Base-by-base conservation (phyloP, 306 rosid species). In the Quillaja saponaria region DNA sequence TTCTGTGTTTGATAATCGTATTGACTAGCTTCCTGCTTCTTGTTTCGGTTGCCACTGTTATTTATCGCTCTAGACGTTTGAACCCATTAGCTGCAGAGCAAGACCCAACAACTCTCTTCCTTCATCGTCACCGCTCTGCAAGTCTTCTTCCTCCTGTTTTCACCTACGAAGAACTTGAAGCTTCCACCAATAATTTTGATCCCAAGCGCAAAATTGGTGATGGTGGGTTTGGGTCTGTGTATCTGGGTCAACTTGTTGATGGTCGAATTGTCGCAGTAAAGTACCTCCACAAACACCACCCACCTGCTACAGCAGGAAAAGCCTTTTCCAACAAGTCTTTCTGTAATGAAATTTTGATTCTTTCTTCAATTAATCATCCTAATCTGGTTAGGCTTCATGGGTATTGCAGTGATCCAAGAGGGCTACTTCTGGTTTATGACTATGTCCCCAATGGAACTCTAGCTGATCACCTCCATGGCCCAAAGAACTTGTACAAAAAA, bases 171-270 rank as follows among this genome's bases (percentile, higher is more conserved):
- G 96, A 92, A 65, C 52, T 92, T 0, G 84, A 80, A 38, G 4
- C 66, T 12, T 81, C 99, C 1, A 89, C 99, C 1, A 85, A 92
- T 73, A 48, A 67, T 19, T 92, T 92, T 64, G 94, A 92, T 62
- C 77, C 71, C 0, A 92, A 86, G 57, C 76, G 95, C n/a, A 92
- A 89, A 77, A 80, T 92, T 38, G 99, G 99, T 18, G 95, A 87
- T 37, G 99, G 99, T 7, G 99, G 99, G 11, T 92, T 92, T 56
- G 99, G 99, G 5, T 82, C 99, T 0, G 99, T 92, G 11, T 92
- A 52, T 52, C 68, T 92, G 40, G 99, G 89, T 4, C 82, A 87
- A 40, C 89, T 89, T 67, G 17, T 45, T 60, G 96, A 92, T 59
- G 71, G 89, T 0, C 71, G 88, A 11, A 62, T 89, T 44, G 95